Conservation (phyloP, 805 yeast species). For the Millerozyma miso region DNA sequence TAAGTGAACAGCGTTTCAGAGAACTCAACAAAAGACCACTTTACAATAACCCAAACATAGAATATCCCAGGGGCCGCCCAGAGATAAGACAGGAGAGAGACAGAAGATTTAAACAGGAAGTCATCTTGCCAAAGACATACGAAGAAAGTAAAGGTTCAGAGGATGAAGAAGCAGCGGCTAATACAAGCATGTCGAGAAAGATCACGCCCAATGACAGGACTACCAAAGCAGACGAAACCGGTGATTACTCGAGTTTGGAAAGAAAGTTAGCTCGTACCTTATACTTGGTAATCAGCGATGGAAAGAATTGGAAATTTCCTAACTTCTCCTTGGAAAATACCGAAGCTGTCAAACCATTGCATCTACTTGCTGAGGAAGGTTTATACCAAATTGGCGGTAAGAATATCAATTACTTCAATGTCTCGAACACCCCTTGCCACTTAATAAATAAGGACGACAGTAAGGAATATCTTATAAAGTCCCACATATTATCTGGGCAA, state of each 20-base stretch:
- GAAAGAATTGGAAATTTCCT: constrained; percentile 74
- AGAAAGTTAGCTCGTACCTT: constrained; percentile 76
- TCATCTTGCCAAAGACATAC: constrained; percentile 69
- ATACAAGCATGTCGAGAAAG: constrained; percentile 60
- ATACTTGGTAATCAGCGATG: constrained; percentile 61
- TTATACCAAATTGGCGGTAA: constrained; percentile 69
- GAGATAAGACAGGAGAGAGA: constrained; percentile 87
- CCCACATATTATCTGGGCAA: constrained; percentile 83
- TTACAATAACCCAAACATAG: constrained; percentile 66
- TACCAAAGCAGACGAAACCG: constrained; percentile 69
- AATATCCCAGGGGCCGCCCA: constrained; percentile 80
- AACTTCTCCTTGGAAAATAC: constrained; percentile 41
- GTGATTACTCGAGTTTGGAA: constrained; percentile 67
- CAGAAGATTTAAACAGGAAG: constrained; percentile 73
- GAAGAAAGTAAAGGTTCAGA: constrained; percentile 29
- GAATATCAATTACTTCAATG: constrained; percentile 78
- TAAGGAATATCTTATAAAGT: constrained; percentile 71
- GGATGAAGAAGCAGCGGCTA: constrained; percentile 28
- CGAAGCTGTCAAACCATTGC: constrained; percentile 49
- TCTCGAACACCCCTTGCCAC: constrained; percentile 85
- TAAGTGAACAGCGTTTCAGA: constrained; percentile 76
- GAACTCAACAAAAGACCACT: constrained; percentile 75
- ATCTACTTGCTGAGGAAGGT: constrained; percentile 71
- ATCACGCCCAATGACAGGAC: constrained; percentile 65
- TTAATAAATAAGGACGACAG: constrained; percentile 39